phyloP scores from a whole-genome alignment of 768 basidiomycete species.

The Lactifluus volemus region DNA sequence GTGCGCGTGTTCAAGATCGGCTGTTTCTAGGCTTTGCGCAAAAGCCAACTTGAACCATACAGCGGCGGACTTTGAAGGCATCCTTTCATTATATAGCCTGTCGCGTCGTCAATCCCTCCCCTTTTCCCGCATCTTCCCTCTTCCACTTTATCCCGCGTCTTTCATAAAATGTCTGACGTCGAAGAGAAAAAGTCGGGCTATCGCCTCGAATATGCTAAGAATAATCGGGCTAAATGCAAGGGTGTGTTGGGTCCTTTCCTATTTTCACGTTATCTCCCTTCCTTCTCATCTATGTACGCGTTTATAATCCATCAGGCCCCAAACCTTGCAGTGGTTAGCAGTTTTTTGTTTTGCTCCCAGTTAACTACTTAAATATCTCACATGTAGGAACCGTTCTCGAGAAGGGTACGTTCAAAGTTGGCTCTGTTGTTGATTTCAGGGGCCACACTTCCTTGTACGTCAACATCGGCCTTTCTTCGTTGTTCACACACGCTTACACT shows the following conservation, averaged over 20 bases:
- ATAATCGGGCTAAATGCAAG: conserved; percentile 68
- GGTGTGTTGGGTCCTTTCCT: conserved; percentile 36
- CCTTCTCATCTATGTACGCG: conserved; percentile 21
- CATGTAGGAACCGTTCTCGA: conserved; percentile 53
- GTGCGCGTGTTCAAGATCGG: conserved; percentile 9
- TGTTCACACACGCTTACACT: background rate
- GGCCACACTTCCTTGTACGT: conserved; percentile 62
- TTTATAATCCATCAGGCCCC: conserved; percentile 41
- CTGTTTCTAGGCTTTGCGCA: conserved; percentile 9
- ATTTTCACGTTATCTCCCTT: conserved; percentile 21
- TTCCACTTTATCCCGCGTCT: conserved; percentile 9
- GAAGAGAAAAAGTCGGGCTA: conserved; percentile 52
- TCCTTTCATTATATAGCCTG: conserved; percentile 17
- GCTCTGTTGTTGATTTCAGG: conserved; percentile 62
- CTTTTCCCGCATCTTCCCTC: conserved; percentile 20
- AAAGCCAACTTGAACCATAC: conserved; percentile 19
- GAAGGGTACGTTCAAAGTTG: conserved; percentile 70
- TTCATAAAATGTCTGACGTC: conserved; percentile 30
- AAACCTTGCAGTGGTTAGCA: conserved; percentile 65
- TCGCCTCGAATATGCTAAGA: conserved; percentile 68
- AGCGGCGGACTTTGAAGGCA: conserved; percentile 32
- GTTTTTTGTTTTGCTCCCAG: background rate
- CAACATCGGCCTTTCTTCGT: background rate
- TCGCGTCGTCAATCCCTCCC: conserved; percentile 19
- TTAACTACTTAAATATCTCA: conserved; percentile 4